Base-by-base conservation (phyloP, 345 rosid genomes). In the Brassica incana region DNA sequence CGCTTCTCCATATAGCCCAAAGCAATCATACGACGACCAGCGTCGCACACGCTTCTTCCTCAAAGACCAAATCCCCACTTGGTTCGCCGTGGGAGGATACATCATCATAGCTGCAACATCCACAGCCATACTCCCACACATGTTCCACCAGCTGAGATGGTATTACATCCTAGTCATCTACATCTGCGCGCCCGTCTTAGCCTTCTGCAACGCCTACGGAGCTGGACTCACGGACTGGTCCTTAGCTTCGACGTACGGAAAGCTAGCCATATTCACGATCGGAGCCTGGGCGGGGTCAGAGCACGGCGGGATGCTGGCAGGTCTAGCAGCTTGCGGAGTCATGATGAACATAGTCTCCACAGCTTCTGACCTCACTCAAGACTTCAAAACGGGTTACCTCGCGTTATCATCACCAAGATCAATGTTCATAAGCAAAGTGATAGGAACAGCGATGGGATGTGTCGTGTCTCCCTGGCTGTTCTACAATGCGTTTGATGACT, bases 391-490 rank as follows among this genome's bases (percentile, higher is more conserved):
- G 0, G 97, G 98, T 2, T 91, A 91, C 81, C 77, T 91, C 30
- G 91, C 98, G n/a, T 82, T 93, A 5, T 83, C 98, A 30, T 91
- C 98, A 1, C 97, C 98, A 5, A 80, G 80, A 33, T 84, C 98
- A 2, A 88, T 91, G 97, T 89, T 91, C 70, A 27, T 90, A 2
- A 89, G 95, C 86, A 97, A 93, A 81, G 84, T 87, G 64, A 83
- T 91, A 2, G 98, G 97, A 29, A 93, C 97, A 23, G 88, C 94
- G 10, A 91, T 90, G 88, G 98, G 98, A 1, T 93, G 98, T n/a
- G 73, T 91, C 9, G 83, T 93, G 45, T 84, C 94, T 32, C 97
- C 97, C 75, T 91, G 95, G 97, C 87, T 93, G 25, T 89, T 90
- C 84, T 93, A 85, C 85, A 86, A 85, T 63, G 98, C 98, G 0